phyloP scores from a whole-genome alignment of 2,329 filamentous ascomycete genomes.

The Arthrobotrys sinensis region DNA sequence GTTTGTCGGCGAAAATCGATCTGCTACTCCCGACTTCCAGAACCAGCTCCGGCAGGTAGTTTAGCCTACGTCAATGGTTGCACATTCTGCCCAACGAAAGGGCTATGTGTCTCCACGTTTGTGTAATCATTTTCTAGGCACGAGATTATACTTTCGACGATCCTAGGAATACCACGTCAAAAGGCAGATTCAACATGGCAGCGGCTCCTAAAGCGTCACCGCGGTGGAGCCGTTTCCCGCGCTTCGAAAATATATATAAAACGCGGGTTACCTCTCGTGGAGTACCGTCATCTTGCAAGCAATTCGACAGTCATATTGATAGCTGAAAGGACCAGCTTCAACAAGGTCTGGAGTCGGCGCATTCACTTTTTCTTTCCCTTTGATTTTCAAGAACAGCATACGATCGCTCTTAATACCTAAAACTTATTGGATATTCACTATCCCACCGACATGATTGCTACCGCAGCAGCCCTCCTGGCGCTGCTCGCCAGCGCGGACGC shows the following conservation, averaged over 20 bases:
- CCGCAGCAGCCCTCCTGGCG: conserved; percentile 4
- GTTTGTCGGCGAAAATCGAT: conserved; percentile 1
- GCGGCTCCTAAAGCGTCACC: background rate
- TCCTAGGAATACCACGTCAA: conserved; percentile 18
- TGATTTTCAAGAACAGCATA: background rate
- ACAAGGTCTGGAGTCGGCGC: background rate
- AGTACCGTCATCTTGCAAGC: background rate
- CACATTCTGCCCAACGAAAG: conserved; percentile 8
- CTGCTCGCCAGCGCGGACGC: conserved; percentile 36
- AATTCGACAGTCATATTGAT: background rate
- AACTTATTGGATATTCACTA: background rate
- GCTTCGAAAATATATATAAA: background rate
- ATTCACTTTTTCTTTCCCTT: background rate
- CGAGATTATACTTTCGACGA: conserved; percentile 16
- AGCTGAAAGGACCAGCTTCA: background rate
- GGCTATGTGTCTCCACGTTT: conserved; percentile 24
- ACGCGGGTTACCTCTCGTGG: background rate
- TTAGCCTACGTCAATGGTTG: conserved; percentile 10
- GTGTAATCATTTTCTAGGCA: conserved; percentile 4
- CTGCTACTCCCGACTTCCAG: conserved; percentile 9
- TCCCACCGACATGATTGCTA: conserved; percentile 13
- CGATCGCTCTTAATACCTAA: background rate
- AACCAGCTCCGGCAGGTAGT: background rate
- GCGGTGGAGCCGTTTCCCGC: background rate
- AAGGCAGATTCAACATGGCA: background rate